Evolutionary conservation across 129 eudicot genomes (phyloP).

Genomic region (Flaveria robusta): DNA sequence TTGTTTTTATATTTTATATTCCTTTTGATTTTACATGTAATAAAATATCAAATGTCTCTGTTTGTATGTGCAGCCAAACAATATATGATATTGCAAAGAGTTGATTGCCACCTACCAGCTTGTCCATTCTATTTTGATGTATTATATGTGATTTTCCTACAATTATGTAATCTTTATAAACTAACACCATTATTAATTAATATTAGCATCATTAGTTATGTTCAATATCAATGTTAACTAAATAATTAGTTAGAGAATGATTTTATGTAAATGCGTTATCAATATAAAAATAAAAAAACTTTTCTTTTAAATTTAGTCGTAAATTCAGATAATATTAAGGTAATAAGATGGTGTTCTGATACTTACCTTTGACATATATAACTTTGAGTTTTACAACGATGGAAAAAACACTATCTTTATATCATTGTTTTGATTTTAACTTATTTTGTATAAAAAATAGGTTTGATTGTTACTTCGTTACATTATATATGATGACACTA

Average conservation of each 20-base stretch:
- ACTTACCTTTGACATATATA: no score
- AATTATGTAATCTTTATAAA: neutral
- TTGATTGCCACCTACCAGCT: conserved; percentile 31
- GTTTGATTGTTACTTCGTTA: no score
- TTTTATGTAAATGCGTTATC: neutral
- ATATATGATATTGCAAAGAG: conserved; percentile 29
- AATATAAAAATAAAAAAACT: neutral
- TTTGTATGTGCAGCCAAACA: conserved; percentile 29
- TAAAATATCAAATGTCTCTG: conserved; percentile 20
- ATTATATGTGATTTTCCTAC: conserved; percentile 13
- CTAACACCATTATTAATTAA: neutral
- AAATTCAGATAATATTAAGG: no score
- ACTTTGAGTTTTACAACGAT: no score
- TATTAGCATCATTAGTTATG: neutral
- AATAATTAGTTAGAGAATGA: neutral
- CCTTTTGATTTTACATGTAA: conserved; percentile 24
- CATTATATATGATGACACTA: no score
- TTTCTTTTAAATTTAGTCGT: no score
- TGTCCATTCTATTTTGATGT: conserved; percentile 33
- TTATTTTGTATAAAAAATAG: no score
- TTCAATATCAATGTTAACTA: neutral
- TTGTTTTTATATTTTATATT: neutral
- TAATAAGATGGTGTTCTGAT: no score
- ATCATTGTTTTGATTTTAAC: no score
- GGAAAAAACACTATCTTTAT: no score